phyloP scores from a whole-genome alignment of 352 stramenopile species.

The Phytophthora brassicae region DNA sequence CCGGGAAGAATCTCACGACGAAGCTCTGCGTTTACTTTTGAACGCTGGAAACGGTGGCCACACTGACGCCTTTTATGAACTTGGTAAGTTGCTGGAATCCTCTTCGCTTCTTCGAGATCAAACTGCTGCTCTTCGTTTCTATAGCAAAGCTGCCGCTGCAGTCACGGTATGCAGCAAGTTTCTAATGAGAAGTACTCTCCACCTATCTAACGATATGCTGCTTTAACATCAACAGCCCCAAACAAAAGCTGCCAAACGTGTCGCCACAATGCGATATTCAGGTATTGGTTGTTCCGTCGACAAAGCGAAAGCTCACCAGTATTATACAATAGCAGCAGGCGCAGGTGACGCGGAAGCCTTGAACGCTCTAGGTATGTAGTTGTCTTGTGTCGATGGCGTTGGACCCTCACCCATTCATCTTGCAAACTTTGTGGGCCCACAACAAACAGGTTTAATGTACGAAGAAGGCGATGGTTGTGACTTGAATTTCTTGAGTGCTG shows the following conservation, averaged over 20 bases:
- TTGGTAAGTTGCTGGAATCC: slow-evolving; percentile 59
- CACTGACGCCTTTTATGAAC: slow-evolving; percentile 39
- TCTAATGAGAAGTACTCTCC: neutral
- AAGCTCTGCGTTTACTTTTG: slow-evolving; percentile 60
- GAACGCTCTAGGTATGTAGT: slow-evolving; percentile 59
- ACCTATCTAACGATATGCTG: neutral
- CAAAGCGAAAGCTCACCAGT: slow-evolving; percentile 50
- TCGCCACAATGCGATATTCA: slow-evolving; percentile 64
- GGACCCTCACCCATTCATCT: neutral
- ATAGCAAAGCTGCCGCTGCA: slow-evolving; percentile 50
- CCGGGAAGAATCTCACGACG: slow-evolving; percentile 58
- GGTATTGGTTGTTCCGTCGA: slow-evolving; percentile 50
- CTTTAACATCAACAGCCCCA: slow-evolving; percentile 33
- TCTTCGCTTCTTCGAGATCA: slow-evolving; percentile 53
- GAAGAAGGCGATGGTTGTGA: slow-evolving; percentile 79
- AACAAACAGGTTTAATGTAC: slow-evolving; percentile 51
- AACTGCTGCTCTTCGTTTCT: slow-evolving; percentile 57
- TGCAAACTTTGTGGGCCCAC: neutral
- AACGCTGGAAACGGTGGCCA: slow-evolving; percentile 44
- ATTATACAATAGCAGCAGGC: slow-evolving; percentile 59
- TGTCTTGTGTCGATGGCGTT: neutral
- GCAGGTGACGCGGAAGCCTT: slow-evolving; percentile 58
- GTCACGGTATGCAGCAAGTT: slow-evolving; percentile 15
- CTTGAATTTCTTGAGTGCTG: slow-evolving; percentile 59
- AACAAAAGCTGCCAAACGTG: slow-evolving; percentile 47